Evolutionary conservation across 768 basidiomycete species (phyloP).

Genomic region (Tylopilus rubrobrunneus): DNA sequence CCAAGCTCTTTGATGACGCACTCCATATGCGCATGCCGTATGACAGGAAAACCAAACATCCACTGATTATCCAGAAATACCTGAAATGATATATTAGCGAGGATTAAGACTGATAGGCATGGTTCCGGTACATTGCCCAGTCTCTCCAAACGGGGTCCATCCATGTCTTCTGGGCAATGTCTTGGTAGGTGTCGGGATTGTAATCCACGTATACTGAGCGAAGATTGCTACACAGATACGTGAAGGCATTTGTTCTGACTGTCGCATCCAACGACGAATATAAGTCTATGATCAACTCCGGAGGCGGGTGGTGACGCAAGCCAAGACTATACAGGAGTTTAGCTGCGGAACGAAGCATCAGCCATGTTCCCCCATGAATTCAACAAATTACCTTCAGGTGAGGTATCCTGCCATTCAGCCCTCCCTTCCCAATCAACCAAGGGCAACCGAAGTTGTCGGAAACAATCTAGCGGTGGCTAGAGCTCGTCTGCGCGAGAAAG

Average conservation of each 20-base stretch:
- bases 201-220: not conserved
- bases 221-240: not conserved
- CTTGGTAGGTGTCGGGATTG: not conserved
- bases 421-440: slow-evolving; percentile 78
- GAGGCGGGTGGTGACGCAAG: not conserved
- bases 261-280: not conserved
- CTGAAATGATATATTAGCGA: not conserved
- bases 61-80: slow-evolving; percentile 26
- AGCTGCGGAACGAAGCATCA: not conserved
- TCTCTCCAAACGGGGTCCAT: not conserved
- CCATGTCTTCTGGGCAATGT: not conserved
- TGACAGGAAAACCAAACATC: slow-evolving; percentile 68
- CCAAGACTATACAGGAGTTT: not conserved
- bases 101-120: slow-evolving; percentile 23
- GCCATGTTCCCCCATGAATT: slow-evolving; percentile 23
- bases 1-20: slow-evolving; percentile 57
- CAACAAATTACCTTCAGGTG: not conserved
- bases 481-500: slow-evolving; percentile 55
- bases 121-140: not conserved
- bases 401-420: slow-evolving; percentile 54
- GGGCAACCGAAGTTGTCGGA: slow-evolving; percentile 68
- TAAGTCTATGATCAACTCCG: not conserved
- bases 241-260: not conserved
- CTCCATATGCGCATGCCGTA: slow-evolving; percentile 45
- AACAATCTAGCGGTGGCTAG: slow-evolving; percentile 73